Conservation (phyloP, 176 grass and related monocot species). For the Oryza coarctata region DNA sequence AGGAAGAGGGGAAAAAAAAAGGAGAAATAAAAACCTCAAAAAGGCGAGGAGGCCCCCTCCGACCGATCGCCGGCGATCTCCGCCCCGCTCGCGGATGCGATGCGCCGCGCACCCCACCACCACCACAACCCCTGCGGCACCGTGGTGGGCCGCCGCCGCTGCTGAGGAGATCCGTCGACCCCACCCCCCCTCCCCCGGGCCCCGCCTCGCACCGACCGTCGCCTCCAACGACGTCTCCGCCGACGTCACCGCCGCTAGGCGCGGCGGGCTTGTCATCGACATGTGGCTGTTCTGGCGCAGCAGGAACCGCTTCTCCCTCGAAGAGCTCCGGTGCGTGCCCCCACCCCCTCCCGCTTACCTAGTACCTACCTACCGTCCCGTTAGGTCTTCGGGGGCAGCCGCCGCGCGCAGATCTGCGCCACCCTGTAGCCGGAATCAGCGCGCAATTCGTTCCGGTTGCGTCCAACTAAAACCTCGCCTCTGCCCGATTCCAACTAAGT, state of each 20-base stretch:
- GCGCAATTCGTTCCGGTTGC: background rate
- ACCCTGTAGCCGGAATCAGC: background rate
- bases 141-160: constrained; percentile 1
- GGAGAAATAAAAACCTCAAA: constrained; percentile 6
- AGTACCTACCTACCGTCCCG: background rate
- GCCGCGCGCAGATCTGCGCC: constrained; percentile 32
- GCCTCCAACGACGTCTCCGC: background rate
- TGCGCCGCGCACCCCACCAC: constrained; percentile 1
- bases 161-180: background rate
- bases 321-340: constrained; percentile 79
- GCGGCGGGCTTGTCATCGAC: constrained; percentile 39
- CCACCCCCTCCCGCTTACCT: background rate
- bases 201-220: background rate
- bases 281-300: constrained; percentile 97
- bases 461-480: background rate
- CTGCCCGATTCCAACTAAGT: background rate
- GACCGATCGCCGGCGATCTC: constrained; percentile 31
- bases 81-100: constrained; percentile 53
- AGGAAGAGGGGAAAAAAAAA: background rate
- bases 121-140: background rate
- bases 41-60: constrained; percentile 16
- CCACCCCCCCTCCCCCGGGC: background rate
- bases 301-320: constrained; percentile 91
- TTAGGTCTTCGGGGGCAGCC: constrained; percentile 29
- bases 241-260: background rate